phyloP scores from a whole-genome alignment of 2,329 filamentous ascomycete genomes.

The Fonsecaea multimorphosa region DNA sequence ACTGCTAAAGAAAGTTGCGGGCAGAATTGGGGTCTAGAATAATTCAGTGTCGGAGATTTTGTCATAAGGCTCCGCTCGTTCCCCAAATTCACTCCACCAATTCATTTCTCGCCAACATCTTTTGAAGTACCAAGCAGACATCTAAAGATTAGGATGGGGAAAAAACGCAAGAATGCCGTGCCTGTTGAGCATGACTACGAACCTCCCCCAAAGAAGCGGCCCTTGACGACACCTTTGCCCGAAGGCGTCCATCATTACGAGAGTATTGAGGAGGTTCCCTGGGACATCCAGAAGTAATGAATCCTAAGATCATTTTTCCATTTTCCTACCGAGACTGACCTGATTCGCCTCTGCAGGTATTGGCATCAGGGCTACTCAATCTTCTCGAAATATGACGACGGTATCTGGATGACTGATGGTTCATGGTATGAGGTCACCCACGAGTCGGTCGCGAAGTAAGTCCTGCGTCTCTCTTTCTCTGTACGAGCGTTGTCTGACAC shows the following conservation, averaged over 20 bases:
- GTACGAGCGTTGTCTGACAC: conserved; percentile 32
- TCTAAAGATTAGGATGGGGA: conserved; percentile 20
- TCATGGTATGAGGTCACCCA: conserved; percentile 98
- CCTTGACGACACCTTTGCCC: conserved; percentile 52
- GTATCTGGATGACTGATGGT: conserved; percentile 87
- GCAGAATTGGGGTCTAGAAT: conserved; percentile 3
- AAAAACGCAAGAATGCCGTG: conserved; percentile 26
- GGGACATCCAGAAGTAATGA: conserved; percentile 82
- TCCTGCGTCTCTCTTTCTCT: conserved; percentile 26
- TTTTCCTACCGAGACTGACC: conserved; percentile 1
- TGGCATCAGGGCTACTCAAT: conserved; percentile 88
- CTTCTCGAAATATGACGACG: conserved; percentile 85
- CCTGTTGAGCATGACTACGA: conserved; percentile 8
- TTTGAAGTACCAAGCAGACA: background rate
- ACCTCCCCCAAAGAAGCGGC: conserved; percentile 19
- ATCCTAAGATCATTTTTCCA: background rate
- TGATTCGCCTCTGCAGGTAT: conserved; percentile 64
- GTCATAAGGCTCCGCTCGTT: background rate
- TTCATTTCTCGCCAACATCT: background rate
- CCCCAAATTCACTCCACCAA: background rate
- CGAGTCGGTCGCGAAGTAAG: conserved; percentile 83
- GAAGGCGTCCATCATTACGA: conserved; percentile 78
- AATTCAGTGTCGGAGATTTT: background rate
- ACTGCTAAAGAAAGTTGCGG: background rate
- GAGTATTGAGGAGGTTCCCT: conserved; percentile 72